Conservation (phyloP, 2,329 filamentous ascomycete species). For the Trichophyton schoenleinii region DNA sequence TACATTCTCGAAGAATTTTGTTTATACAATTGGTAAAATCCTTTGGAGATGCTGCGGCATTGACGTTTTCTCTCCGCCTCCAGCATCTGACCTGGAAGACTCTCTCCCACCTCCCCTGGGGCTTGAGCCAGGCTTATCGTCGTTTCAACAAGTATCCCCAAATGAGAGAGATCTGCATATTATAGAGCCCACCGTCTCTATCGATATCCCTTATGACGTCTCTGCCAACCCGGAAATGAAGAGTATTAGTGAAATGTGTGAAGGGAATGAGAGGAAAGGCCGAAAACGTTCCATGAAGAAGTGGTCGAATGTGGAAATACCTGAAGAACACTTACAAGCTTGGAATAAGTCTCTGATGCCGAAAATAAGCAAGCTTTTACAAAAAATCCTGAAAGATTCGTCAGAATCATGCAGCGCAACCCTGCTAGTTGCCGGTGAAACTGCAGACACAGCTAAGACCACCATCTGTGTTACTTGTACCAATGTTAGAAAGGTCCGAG, state of each 20-base stretch:
- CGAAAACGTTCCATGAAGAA: conserved; percentile 34
- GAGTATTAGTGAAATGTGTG: conserved; percentile 14
- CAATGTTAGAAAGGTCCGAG: conserved; percentile 46
- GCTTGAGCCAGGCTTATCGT: conserved; percentile 16
- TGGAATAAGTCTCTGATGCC: conserved; percentile 49
- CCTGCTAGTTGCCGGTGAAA: conserved; percentile 48
- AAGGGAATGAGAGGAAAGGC: conserved; percentile 20
- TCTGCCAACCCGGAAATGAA: conserved; percentile 16
- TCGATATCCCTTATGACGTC: conserved; percentile 12
- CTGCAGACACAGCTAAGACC: conserved; percentile 43
- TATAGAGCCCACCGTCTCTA: conserved; percentile 9
- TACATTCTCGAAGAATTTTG: conserved; percentile 34
- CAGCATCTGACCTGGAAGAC: conserved; percentile 31
- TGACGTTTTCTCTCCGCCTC: conserved; percentile 31
- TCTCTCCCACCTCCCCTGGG: conserved; percentile 30
- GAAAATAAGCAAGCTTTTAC: conserved; percentile 45
- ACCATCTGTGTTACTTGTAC: conserved; percentile 52
- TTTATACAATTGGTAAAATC: conserved; percentile 33
- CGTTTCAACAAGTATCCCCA: conserved; percentile 13
- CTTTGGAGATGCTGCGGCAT: conserved; percentile 31
- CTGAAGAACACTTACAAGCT: conserved; percentile 42
- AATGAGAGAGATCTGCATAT: conserved; percentile 1
- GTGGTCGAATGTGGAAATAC: conserved; percentile 40
- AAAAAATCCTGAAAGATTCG: conserved; percentile 46
- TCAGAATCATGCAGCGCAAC: conserved; percentile 49